Evolutionary conservation across 139 green algal species (phyloP), one percentile per base, ranked within the genome.

Genomic region (Auxenochlorella protothecoides): DNA sequence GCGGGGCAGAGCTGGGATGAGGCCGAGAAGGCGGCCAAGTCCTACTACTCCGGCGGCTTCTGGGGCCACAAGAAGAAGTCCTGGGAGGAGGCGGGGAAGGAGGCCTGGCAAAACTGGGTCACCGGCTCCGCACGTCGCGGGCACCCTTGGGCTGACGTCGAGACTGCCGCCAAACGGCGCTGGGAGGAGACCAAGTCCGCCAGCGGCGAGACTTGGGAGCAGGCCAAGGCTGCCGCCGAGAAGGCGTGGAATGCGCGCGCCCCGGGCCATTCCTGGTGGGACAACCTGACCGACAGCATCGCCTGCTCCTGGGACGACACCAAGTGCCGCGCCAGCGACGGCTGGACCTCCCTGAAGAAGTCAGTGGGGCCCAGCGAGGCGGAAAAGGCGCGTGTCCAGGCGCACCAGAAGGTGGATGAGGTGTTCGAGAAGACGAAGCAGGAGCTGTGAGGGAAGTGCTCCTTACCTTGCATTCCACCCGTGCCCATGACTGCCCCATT

Each of bases 1-100:
- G 72, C 72, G 2, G 72, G 72, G 51, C 71, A 55, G 57, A 73
- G 55, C 72, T 80, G 69, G 69, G 75, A 73, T 16, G 75, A 80
- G 10, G 63, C 65, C 2, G 56, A 80, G 57, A 55, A 14, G 0
- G 64, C 75, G 3, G 65, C 72, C 15, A 68, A 72, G 63, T 56
- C 67, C 5, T 77, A 73, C 27, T 44, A 44, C 27, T 10, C 63
- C 44, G n/a, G 16, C n/a, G 10, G n/a, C 68, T 10, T 13, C 68
- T 10, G 63, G 63, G 9, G 15, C 59, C n/a, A 51, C 16, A 44
- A 72, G 16, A 52, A 72, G 16, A 44, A 7, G 27, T 11, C 16
- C n/a, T 60, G 44, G n/a, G 16, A 72, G 8, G 68, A 72, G 10
- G 15, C 63, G 15, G 8, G 7, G 55, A 53, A 10, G 8, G 13